These are phyloP conservation scores for Aspergillus sp. DNA, from an alignment of 2,329 filamentous ascomycete genomes.

Conservation along the genomic window DNA sequence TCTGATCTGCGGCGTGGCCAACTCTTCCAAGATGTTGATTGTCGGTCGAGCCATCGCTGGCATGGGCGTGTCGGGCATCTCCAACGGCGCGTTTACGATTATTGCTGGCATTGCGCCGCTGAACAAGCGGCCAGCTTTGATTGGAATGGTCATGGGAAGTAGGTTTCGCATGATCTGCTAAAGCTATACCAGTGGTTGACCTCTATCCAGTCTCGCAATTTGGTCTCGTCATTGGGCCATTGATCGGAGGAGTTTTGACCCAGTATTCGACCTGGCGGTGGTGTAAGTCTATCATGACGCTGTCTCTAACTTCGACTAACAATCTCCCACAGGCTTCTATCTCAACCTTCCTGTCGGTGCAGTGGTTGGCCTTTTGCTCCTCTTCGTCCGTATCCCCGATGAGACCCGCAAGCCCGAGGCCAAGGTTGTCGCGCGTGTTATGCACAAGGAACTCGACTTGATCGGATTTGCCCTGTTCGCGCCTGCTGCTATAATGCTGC, in stretches of 20 bases:
- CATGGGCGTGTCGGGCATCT: not conserved
- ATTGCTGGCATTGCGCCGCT: not conserved
- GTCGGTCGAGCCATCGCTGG: slow-evolving; percentile 4
- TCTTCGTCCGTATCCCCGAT: not conserved
- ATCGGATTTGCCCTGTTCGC: not conserved
- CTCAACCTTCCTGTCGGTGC: slow-evolving; percentile 6
- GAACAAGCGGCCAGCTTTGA: not conserved
- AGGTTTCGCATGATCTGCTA: too few relatives aligned
- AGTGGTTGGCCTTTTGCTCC: not conserved
- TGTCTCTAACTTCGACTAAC: not conserved
- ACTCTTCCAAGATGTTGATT: slow-evolving; percentile 1
- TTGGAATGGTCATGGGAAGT: not conserved
- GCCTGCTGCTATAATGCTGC: not conserved
- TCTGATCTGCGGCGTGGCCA: slow-evolving; percentile 1
- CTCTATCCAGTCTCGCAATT: not conserved
- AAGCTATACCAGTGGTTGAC: too few relatives aligned
- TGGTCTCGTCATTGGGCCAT: not conserved
- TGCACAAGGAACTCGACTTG: not conserved
- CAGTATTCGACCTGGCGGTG: slow-evolving; percentile 5
- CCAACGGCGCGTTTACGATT: slow-evolving; percentile 2
- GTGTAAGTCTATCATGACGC: not conserved
- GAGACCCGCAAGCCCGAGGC: not conserved
- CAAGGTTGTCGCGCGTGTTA: not conserved
- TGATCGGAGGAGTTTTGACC: slow-evolving; percentile 4
- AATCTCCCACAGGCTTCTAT: not conserved